Evolutionary conservation across 1,284 basidiomycete species (phyloP).

Genomic region (Ceratobasidium theobromae): DNA sequence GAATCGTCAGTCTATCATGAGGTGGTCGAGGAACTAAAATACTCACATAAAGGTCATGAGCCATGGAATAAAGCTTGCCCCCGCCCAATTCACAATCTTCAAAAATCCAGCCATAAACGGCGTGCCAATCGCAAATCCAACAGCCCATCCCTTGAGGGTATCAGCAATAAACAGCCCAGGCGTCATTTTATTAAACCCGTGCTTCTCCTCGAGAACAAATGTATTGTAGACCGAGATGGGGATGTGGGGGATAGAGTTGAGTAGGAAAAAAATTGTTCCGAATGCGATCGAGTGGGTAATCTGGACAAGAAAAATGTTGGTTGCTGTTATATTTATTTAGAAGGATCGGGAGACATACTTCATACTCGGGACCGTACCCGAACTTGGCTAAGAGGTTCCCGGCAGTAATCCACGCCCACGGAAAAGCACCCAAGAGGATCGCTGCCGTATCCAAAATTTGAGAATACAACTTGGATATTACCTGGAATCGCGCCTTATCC

Average conservation of each 20-base stretch:
- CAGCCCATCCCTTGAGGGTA: conserved; percentile 73
- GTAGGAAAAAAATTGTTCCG: conserved; percentile 63
- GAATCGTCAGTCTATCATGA: neutral
- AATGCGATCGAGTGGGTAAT: conserved; percentile 85
- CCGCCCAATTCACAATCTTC: conserved; percentile 90
- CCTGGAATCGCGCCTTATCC: conserved; percentile 86
- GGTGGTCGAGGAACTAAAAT: conserved; percentile 2
- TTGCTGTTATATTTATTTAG: conserved; percentile 29
- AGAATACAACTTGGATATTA: conserved; percentile 72
- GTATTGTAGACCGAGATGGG: conserved; percentile 83
- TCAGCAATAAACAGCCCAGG: conserved; percentile 73
- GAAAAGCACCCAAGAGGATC: conserved; percentile 75
- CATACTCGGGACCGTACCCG: conserved; percentile 66
- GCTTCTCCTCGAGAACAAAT: conserved; percentile 92
- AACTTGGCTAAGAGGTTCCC: conserved; percentile 54
- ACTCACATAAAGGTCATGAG: conserved; percentile 39
- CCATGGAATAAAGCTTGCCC: conserved; percentile 55
- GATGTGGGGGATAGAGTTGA: conserved; percentile 68
- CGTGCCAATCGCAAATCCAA: conserved; percentile 76
- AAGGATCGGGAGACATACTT: conserved; percentile 51
- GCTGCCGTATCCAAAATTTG: conserved; percentile 70
- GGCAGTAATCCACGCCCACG: conserved; percentile 72
- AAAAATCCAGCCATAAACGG: conserved; percentile 89
- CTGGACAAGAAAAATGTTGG: conserved; percentile 46
- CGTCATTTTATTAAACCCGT: conserved; percentile 97